Conservation (phyloP, 441 rosid species). For the Mallotus repandus region DNA sequence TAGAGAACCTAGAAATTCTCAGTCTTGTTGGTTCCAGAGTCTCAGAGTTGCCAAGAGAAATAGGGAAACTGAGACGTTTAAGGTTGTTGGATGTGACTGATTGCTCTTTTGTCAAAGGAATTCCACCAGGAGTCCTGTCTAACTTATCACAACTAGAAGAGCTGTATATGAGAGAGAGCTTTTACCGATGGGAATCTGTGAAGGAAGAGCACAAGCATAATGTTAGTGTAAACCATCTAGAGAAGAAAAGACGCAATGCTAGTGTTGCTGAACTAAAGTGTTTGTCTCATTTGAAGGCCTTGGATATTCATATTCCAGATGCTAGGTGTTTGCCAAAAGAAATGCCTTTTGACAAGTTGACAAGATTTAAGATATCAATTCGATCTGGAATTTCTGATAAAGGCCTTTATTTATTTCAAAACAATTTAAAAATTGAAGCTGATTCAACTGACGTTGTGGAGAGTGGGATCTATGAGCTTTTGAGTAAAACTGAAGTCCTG, state of each 20-base stretch:
- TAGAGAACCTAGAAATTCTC: slow-evolving; percentile 9
- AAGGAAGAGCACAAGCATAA: neutral
- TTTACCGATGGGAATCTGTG: neutral
- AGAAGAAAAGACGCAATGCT: neutral
- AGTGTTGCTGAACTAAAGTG: neutral
- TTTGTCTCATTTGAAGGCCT: slow-evolving; percentile 7
- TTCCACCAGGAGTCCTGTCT: neutral
- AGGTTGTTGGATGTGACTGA: neutral
- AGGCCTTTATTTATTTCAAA: neutral
- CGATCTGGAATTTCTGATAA: neutral
- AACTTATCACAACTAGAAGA: neutral
- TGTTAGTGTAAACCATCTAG: neutral
- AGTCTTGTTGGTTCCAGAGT: neutral
- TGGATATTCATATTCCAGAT: neutral
- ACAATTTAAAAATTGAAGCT: neutral
- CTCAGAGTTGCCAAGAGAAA: neutral
- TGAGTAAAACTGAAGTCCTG: slow-evolving; percentile 2
- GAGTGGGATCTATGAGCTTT: neutral
- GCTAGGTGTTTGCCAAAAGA: slow-evolving; percentile 7
- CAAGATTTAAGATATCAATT: slow-evolving; percentile 3
- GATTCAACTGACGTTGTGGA: neutral
- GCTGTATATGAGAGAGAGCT: neutral
- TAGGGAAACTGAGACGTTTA: neutral
- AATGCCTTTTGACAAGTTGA: neutral
- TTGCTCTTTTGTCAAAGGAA: neutral